Base-by-base conservation (phyloP, 2,329 filamentous ascomycete species). In the Pestalotiopsis sp. region DNA sequence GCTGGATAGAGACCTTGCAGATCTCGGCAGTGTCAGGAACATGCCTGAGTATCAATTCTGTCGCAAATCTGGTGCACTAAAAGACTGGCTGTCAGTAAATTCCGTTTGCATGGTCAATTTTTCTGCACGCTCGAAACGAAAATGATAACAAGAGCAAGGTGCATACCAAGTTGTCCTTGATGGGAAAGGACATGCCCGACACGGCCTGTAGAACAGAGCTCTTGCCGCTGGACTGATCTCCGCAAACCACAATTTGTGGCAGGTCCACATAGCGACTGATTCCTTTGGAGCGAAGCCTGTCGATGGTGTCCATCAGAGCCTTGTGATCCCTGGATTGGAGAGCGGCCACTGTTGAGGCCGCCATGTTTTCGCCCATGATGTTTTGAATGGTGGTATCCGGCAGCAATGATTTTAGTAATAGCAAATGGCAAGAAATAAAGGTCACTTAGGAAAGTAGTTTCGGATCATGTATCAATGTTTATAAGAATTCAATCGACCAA, bases 161-260 rank as follows among this genome's bases (percentile, higher is more conserved):
- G 44, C 44, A 9, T 52, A 52, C 44, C n/a, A 89, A 73, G 40
- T 82, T 84, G 65, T 86, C 85, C 5, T 87, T 85, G 2, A 80
- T 79, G 0, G 88, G 88, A 69, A 91, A 91, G 0, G 82, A 80
- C 2, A 91, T 81, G 11, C 86, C 82, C 0, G 88, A 88, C 59
- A 91, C 86, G 0, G 87, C 88, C 71, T 91, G 86, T 0, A 91
- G 82, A 0, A 90, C 86, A 0, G 87, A 90, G 68, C 86, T 89
- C 73, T 91, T 91, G 3, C 88, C 88, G 1, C 84, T 83, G 0
- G 85, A 88, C 71, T 89, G 87, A 67, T 89, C 84, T 7, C 89
- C 88, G 67, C 84, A 86, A 24, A 89, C 86, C 13, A 90, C 82
- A 65, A 84, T 81, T 67, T 83, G 76, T 0, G 82, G 82, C 0